Percentiles rank a stretch among this genome's conserved stretches.
Conservation (phyloP, 352 stramenopile genomes). For the Thalassiosira exigua region DNA sequence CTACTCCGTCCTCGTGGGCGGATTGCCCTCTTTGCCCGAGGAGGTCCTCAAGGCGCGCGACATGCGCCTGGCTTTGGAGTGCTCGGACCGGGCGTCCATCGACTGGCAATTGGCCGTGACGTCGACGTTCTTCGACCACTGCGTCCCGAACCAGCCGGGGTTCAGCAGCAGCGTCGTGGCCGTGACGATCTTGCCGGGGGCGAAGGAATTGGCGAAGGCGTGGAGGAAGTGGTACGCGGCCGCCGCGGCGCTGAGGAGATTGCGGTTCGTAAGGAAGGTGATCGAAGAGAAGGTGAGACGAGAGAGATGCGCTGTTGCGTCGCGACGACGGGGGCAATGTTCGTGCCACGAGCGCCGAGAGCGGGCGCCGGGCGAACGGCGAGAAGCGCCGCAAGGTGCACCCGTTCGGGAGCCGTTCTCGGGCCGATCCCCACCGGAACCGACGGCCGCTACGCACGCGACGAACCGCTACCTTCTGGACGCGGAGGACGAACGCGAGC, state of each 20-base stretch:
- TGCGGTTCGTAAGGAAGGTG: constrained; percentile 73
- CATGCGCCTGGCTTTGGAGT: constrained; percentile 47
- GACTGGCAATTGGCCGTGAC: constrained; percentile 82
- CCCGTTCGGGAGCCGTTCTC: too few relatives aligned
- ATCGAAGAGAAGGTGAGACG: constrained; percentile 61
- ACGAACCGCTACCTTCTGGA: too few relatives aligned
- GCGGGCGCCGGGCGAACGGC: too few relatives aligned
- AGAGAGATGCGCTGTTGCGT: constrained; percentile 9
- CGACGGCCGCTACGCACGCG: too few relatives aligned
- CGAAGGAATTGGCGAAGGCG: constrained; percentile 65
- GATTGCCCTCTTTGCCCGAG: constrained; percentile 69
- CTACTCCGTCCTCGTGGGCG: constrained; percentile 80
- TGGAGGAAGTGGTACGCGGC: constrained; percentile 83
- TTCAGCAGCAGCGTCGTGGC: constrained; percentile 82
- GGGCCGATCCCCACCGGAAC: too few relatives aligned
- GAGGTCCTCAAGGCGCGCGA: constrained; percentile 61
- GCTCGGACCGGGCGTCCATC: constrained; percentile 52
- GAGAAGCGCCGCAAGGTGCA: too few relatives aligned
- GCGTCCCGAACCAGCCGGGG: constrained; percentile 80
- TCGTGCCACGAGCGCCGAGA: too few relatives aligned
- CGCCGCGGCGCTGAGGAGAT: constrained; percentile 63
- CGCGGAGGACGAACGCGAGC: too few relatives aligned
- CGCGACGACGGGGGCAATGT: too few relatives aligned
- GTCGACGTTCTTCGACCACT: constrained; percentile 81
- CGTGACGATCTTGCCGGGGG: constrained; percentile 79